Evolutionary conservation across 768 basidiomycete species (phyloP).

Genomic region (Rhodotorula kratochvilovae): DNA sequence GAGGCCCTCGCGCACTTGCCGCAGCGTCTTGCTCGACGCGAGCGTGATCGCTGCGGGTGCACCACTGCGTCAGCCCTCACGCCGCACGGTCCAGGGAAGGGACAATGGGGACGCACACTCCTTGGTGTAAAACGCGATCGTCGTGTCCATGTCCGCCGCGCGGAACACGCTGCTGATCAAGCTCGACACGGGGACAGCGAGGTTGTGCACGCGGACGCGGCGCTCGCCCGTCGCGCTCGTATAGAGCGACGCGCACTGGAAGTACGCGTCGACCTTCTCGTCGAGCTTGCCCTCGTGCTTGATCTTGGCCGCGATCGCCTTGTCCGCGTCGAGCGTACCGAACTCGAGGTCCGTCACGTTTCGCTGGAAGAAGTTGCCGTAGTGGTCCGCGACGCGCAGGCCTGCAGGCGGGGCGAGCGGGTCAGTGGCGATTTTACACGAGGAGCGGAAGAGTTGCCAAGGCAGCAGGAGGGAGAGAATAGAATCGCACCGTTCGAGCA

Average conservation of each 20-base stretch:
- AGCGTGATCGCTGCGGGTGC: constrained; percentile 64
- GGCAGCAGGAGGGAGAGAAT: neutral
- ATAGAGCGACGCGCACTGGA: constrained; percentile 85
- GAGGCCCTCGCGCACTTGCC: constrained; percentile 74
- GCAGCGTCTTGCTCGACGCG: constrained; percentile 59
- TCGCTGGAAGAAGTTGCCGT: constrained; percentile 67
- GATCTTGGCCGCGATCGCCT: constrained; percentile 68
- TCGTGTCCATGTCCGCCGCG: constrained; percentile 82
- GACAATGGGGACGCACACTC: constrained; percentile 59
- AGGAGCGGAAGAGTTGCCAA: too few species aligned
- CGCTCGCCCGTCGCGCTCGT: constrained; percentile 72
- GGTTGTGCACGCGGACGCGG: constrained; percentile 75
- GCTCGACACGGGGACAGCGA: constrained; percentile 73
- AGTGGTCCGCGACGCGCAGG: constrained; percentile 51
- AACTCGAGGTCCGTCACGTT: constrained; percentile 70
- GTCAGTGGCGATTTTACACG: neutral
- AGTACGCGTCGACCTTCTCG: constrained; percentile 65
- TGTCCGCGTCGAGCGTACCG: constrained; percentile 74
- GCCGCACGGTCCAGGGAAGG: too few species aligned
- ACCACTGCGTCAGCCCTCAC: constrained; percentile 2
- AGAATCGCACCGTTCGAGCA: constrained; percentile 67
- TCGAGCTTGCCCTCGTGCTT: constrained; percentile 64
- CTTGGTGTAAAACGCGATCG: constrained; percentile 67
- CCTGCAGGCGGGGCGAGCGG: constrained; percentile 51
- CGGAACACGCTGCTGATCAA: constrained; percentile 89